Conservation (phyloP, 129 eudicot genomes). For the Rutidosis leptorrhynchoides region DNA sequence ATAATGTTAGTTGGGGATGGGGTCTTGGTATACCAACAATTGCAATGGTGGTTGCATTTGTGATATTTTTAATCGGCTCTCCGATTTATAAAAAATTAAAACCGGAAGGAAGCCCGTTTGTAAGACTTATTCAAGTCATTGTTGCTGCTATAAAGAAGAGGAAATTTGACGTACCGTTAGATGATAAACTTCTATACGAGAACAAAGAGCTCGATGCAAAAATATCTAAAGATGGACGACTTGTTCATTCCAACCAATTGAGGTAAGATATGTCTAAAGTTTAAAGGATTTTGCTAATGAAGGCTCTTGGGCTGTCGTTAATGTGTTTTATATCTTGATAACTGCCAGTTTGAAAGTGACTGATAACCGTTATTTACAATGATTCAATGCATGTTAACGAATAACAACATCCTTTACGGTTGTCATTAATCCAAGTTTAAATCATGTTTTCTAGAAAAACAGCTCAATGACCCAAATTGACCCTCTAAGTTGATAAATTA, state of each 20-base stretch:
- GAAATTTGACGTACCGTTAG: constrained; percentile 17
- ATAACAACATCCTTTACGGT: too few relatives aligned
- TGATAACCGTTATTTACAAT: too few relatives aligned
- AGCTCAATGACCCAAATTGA: too few relatives aligned
- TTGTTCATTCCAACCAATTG: constrained; percentile 34
- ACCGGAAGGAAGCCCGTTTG: constrained; percentile 43
- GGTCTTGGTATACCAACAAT: constrained; percentile 41
- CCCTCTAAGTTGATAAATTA: too few relatives aligned
- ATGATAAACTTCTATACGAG: constrained; percentile 28
- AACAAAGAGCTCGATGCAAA: constrained; percentile 35
- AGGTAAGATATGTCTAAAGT: too few relatives aligned
- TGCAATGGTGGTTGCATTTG: constrained; percentile 29
- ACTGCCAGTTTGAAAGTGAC: too few relatives aligned
- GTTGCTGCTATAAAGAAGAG: constrained; percentile 37
- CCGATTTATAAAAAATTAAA: constrained; percentile 28
- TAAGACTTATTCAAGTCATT: constrained; percentile 36
- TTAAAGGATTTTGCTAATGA: constrained; percentile 22
- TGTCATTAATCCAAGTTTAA: too few relatives aligned
- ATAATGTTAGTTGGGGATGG: constrained; percentile 41
- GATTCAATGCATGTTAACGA: too few relatives aligned
- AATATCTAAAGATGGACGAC: constrained; percentile 36
- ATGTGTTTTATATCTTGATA: too few relatives aligned
- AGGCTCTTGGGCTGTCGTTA: too few relatives aligned
- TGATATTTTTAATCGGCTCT: constrained; percentile 32
- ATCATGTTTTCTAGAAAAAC: too few relatives aligned